These are phyloP conservation scores for Annulohypoxylon moriforme DNA, from an alignment of 495 filamentous ascomycete genomes.

Conservation along the genomic window DNA sequence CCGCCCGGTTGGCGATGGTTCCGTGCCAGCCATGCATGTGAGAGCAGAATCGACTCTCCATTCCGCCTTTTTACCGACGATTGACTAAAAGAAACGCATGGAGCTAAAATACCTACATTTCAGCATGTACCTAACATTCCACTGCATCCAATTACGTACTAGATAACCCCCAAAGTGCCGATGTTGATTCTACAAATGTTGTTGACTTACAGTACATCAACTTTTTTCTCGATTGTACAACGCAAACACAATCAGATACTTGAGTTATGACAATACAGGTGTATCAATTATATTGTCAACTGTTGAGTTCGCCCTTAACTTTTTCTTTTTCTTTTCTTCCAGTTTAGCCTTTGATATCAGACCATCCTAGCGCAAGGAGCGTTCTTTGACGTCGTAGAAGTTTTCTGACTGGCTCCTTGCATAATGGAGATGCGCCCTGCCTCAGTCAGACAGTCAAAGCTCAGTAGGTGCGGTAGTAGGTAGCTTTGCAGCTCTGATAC, in stretches of 20 bases:
- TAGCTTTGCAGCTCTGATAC: slow-evolving; percentile 5
- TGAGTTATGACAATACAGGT: not conserved
- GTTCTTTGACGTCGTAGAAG: slow-evolving; percentile 9
- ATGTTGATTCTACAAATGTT: not conserved
- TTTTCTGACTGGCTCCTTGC: slow-evolving; percentile 25
- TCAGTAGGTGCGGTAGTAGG: not conserved
- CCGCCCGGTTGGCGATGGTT: not conserved
- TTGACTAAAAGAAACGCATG: slow-evolving; percentile 10
- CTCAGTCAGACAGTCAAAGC: slow-evolving; percentile 16
- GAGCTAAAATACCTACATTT: not conserved
- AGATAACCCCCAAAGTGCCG: not conserved
- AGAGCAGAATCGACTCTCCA: not conserved
- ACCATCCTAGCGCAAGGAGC: not conserved
- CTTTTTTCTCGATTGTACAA: slow-evolving; percentile 4
- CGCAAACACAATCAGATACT: slow-evolving; percentile 18
- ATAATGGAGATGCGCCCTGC: slow-evolving; percentile 21
- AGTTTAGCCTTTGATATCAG: not conserved
- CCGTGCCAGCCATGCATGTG: slow-evolving; percentile 2
- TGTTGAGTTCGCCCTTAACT: not conserved
- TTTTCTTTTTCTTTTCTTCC: no score
- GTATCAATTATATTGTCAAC: not conserved
- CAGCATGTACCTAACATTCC: not conserved
- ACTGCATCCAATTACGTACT: not conserved
- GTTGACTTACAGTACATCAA: not conserved
- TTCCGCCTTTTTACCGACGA: slow-evolving; percentile 11